Percentiles rank a stretch among this genome's conserved stretches.
Conservation (phyloP, 2,329 filamentous ascomycete genomes). For the Penicillium brevicompactum region DNA sequence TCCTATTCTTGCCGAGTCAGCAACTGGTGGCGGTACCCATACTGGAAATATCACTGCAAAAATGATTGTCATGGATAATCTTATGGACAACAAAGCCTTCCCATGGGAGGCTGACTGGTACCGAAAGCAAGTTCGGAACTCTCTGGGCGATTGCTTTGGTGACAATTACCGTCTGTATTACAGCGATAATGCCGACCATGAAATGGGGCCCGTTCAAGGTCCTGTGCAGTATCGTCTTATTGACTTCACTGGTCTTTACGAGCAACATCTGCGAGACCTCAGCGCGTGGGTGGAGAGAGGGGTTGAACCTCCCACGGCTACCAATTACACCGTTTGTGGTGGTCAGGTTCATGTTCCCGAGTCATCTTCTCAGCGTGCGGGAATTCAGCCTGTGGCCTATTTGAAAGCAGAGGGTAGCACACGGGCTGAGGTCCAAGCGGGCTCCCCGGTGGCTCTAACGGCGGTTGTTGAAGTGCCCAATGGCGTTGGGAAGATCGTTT, state of each 20-base stretch:
- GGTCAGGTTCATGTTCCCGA: not conserved
- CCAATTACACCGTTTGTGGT: not conserved
- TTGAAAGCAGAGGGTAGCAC: not conserved
- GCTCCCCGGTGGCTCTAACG: not conserved
- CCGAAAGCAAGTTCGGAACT: not conserved
- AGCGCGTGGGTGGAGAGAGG: not conserved
- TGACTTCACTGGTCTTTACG: slow-evolving; percentile 1
- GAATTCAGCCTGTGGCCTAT: not conserved
- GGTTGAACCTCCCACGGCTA: not conserved
- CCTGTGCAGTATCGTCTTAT: not conserved
- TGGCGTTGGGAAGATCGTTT: not conserved
- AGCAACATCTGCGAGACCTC: not conserved
- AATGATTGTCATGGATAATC: slow-evolving; percentile 1
- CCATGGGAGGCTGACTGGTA: not conserved
- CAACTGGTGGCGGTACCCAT: not conserved
- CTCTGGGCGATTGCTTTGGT: not conserved
- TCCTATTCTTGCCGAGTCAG: not conserved
- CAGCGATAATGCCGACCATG: slow-evolving; percentile 1
- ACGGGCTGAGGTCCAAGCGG: not conserved
- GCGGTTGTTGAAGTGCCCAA: not conserved
- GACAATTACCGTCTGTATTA: not conserved
- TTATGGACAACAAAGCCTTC: slow-evolving; percentile 1
- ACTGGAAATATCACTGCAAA: slow-evolving; percentile 1
- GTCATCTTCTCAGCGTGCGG: not conserved
- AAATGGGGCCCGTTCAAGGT: not conserved